Evolutionary conservation across 2,329 filamentous ascomycete species (phyloP).

Genomic region (Aspergillus amoenus): DNA sequence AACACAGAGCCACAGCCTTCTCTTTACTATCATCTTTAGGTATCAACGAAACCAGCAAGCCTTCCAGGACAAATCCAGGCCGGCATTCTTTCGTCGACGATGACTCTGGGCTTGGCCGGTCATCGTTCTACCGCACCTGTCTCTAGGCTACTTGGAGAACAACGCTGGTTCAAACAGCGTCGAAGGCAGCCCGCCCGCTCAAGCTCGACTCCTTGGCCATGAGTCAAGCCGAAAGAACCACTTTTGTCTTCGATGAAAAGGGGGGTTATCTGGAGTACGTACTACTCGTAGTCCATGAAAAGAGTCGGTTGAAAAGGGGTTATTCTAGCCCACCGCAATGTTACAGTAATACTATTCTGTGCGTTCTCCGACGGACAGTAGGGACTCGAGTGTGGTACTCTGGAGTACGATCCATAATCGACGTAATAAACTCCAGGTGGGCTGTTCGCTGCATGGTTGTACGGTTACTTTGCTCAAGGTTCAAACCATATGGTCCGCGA

Average conservation of each 20-base stretch:
- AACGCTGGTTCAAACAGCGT: no score
- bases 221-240: no score
- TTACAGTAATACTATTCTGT: background rate
- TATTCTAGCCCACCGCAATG: background rate
- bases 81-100: no score
- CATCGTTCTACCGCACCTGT: no score
- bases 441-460: background rate
- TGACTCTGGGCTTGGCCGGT: no score
- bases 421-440: constrained; percentile 2
- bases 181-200: background rate
- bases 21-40: no score
- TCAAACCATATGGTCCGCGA: background rate
- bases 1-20: no score
- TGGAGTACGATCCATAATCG: constrained; percentile 3
- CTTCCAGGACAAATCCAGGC: no score
- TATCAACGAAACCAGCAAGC: background rate
- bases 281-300: background rate
- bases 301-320: background rate
- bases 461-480: background rate
- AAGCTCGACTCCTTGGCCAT: background rate
- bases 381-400: background rate
- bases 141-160: no score
- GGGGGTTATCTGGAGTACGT: background rate
- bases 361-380: background rate
- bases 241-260: no score